These are phyloP conservation scores for Amesomyces nigricolor DNA, from an alignment of 2,329 filamentous ascomycete species.

Conservation along the genomic window DNA sequence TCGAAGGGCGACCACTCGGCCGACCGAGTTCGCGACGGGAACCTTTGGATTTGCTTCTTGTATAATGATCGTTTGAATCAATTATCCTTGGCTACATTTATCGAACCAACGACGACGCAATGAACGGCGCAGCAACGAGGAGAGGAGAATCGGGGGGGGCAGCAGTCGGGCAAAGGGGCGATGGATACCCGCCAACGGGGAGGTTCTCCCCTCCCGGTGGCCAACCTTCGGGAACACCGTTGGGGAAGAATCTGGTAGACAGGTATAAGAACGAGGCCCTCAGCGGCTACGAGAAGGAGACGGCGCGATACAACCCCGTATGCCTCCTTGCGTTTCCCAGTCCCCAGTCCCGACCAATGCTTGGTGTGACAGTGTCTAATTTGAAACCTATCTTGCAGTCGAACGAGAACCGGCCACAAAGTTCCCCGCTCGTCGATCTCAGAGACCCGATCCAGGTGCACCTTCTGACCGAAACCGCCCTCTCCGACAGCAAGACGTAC, in stretches of 20 bases:
- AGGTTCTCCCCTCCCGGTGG: conserved; percentile 28
- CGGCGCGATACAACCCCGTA: conserved; percentile 54
- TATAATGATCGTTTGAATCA: conserved; percentile 11
- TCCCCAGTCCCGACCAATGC: neutral
- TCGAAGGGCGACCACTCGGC: neutral
- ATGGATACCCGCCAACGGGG: conserved; percentile 32
- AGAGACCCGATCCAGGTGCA: conserved; percentile 79
- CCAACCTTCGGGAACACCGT: conserved; percentile 34
- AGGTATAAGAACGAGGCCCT: conserved; percentile 54
- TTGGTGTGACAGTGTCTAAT: conserved; percentile 8
- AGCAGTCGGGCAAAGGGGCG: neutral
- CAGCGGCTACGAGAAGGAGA: conserved; percentile 49
- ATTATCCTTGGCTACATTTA: neutral
- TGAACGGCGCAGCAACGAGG: conserved; percentile 25
- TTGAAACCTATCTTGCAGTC: conserved; percentile 34
- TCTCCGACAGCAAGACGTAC: conserved; percentile 80
- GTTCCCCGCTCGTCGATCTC: conserved; percentile 53
- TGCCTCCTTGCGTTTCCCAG: conserved; percentile 25
- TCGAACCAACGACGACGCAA: conserved; percentile 12
- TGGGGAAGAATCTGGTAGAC: conserved; percentile 48
- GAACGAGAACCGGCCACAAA: conserved; percentile 48
- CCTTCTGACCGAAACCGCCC: conserved; percentile 85
- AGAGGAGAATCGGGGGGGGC: conserved; percentile 16
- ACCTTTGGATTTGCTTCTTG: neutral
- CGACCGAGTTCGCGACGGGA: neutral